Conservation (phyloP, 768 basidiomycete genomes). For the Leccinum boreale region DNA sequence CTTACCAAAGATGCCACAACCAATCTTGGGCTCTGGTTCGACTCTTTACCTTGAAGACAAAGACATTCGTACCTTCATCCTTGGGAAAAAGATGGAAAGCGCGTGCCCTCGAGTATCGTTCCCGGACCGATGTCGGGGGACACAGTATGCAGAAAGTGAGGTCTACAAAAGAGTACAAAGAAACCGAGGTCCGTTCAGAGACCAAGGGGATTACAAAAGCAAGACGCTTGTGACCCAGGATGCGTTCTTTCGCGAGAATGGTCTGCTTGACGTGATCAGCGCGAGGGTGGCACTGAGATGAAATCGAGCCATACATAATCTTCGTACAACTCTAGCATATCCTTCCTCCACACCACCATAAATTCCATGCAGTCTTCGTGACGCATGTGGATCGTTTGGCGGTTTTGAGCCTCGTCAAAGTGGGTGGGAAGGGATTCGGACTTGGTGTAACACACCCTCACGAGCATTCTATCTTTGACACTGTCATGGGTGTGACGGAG, state of each 20-base stretch:
- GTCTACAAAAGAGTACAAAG: slow-evolving; percentile 85
- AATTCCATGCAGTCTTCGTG: slow-evolving; percentile 78
- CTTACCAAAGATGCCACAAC: slow-evolving; percentile 84
- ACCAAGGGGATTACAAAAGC: slow-evolving; percentile 75
- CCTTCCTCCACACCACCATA: slow-evolving; percentile 79
- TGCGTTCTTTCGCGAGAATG: slow-evolving; percentile 64
- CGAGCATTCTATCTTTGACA: slow-evolving; percentile 81
- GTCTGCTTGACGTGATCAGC: slow-evolving; percentile 36
- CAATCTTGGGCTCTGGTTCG: slow-evolving; percentile 82
- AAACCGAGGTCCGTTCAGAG: slow-evolving; percentile 61
- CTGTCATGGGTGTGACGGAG: slow-evolving; percentile 12
- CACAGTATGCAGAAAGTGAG: slow-evolving; percentile 77
- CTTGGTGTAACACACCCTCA: slow-evolving; percentile 66
- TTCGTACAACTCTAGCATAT: slow-evolving; percentile 77
- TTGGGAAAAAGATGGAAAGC: slow-evolving; percentile 48
- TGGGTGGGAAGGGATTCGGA: slow-evolving; percentile 43
- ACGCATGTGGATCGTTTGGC: slow-evolving; percentile 55
- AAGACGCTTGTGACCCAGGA: slow-evolving; percentile 72
- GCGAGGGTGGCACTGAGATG: not conserved
- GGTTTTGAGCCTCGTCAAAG: slow-evolving; percentile 70
- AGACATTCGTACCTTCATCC: slow-evolving; percentile 79
- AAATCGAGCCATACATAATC: slow-evolving; percentile 64
- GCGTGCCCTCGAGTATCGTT: slow-evolving; percentile 40
- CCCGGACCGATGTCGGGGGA: slow-evolving; percentile 46
- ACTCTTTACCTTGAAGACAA: slow-evolving; percentile 80